Evolutionary conservation across 495 filamentous ascomycete genomes (phyloP), one percentile per base, ranked within the genome.

Genomic region (Penicillium angulare): DNA sequence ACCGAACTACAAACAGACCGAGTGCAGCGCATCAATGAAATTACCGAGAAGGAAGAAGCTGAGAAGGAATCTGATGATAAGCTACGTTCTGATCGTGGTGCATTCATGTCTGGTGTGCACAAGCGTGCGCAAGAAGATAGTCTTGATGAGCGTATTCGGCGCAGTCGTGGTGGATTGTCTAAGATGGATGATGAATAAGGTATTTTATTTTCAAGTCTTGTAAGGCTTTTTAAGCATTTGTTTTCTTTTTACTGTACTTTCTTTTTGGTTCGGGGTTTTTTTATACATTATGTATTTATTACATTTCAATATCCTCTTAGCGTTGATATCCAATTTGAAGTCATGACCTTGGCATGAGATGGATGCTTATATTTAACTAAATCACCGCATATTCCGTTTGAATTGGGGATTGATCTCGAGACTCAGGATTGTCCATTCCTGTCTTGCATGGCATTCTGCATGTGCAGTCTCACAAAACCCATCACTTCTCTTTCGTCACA

Each of bases 1-100:
- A 75, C 76, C 3, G 80, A 87, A 10, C 76, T 98, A 51, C 88
- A 97, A 64, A 56, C 76, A 31, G 83, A 87, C 41, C 87, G 93
- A 16, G 81, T 83, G 40, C 78, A 80, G 35, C 83, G 91, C 21
- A 73, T 97, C 17, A 79, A 82, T 1, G 80, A 84, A 4, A 76
- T 93, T 32, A 79, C 78, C 24, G 79, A 80, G 32, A 75, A 76
- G 46, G 90, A 95, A 52, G 74, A 84, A 39, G 66, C 72, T 15
- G 79, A 83, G 53, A 71, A 74, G 26, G 84, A 88, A 58, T 79
- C 76, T 1, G 89, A 95, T 38, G 72, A 77, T 16, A 64, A 63
- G 22, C 64, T 63, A n/a, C 70, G 72, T 10, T 73, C 72, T 20
- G 70, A 74, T 22, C 61, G 63, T 4, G 72, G 72, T 18, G 64